Base-by-base conservation (phyloP, 495 filamentous ascomycete species). In the Penicillium daleae region DNA sequence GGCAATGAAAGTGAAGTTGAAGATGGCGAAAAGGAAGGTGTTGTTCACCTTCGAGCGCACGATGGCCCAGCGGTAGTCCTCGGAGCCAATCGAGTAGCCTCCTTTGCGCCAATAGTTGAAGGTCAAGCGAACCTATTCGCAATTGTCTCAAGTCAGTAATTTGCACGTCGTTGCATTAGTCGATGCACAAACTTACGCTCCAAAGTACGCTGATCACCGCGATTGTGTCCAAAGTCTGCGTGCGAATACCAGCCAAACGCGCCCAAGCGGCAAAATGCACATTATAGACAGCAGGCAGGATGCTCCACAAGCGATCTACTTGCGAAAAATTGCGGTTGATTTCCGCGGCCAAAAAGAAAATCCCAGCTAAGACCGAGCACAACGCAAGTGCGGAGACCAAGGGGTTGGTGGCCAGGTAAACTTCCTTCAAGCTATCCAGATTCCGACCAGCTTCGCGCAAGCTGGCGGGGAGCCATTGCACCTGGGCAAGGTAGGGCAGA, bases 51-150 rank as follows among this genome's bases (percentile, higher is more conserved):
- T 74, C 21, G 80, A 69, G 57, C 78, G 80, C 37, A 89, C 64
- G 19, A 87, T 78, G 44, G 77, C 62, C 94, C 94, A 97, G 72
- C 96, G 86, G 74, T 99, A 99, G 76, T 99, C 96, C 75, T 99
- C 93, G 12, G 86, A 88, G 31, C 95, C 94, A 60, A 92, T 82
- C 26, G 79, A 76, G 73, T 98, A 99, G 19, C 96, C 96, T 21
- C 96, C 96, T 75, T 91, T 96, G 54, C 96, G 90, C 90, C 90
- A 97, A 75, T 97, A 99, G 77, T 99, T 99, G 84, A 83, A 97
- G 3, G 95, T 96, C 70, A 99, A 79, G 40, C 96, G 90, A 54
- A 80, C 60, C 88, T 91, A 68, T 61, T 39, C 22, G 24, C 9
- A 21, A 44, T 8, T 6, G 19, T 39, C 8, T 49, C 26, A 6